A percentile compares a stretch with the other conserved stretches of the same genome.
Evolutionary conservation across 169 alveolate species (phyloP).

Genomic region (Cryptosporidium canis): DNA sequence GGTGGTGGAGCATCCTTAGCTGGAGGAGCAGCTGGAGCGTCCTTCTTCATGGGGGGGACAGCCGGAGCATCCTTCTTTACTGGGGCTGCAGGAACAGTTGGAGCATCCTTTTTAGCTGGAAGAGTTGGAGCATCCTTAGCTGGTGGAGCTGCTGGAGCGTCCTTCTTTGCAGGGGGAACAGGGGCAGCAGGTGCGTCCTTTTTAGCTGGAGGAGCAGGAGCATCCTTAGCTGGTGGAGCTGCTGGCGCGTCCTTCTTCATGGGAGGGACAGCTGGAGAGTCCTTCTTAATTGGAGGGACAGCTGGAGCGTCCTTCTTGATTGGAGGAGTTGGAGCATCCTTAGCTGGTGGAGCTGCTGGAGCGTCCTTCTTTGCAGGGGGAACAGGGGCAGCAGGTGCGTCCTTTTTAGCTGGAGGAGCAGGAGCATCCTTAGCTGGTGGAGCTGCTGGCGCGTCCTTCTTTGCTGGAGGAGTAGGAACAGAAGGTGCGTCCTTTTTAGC

Average conservation of each 20-base stretch:
- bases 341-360: background rate
- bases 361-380: background rate
- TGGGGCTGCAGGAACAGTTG: background rate
- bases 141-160: background rate
- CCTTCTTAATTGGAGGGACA: background rate
- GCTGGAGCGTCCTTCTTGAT: background rate
- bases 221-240: background rate
- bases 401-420: conserved; percentile 1
- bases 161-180: background rate
- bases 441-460: conserved; percentile 12
- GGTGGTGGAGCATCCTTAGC: background rate
- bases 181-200: background rate
- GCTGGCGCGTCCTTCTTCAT: background rate
- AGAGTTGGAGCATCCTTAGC: background rate
- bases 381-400: background rate
- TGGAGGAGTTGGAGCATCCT: background rate
- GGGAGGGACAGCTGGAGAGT: background rate
- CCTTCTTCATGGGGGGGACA: background rate
- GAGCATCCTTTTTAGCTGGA: background rate
- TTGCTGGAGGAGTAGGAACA: background rate
- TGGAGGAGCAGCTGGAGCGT: background rate
- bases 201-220: background rate
- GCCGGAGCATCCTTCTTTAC: background rate
- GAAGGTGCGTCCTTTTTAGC: background rate
- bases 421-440: background rate